These are phyloP conservation scores for Crithidia brevicula DNA, from an alignment of 208 protist genomes.

Conservation along the genomic window DNA sequence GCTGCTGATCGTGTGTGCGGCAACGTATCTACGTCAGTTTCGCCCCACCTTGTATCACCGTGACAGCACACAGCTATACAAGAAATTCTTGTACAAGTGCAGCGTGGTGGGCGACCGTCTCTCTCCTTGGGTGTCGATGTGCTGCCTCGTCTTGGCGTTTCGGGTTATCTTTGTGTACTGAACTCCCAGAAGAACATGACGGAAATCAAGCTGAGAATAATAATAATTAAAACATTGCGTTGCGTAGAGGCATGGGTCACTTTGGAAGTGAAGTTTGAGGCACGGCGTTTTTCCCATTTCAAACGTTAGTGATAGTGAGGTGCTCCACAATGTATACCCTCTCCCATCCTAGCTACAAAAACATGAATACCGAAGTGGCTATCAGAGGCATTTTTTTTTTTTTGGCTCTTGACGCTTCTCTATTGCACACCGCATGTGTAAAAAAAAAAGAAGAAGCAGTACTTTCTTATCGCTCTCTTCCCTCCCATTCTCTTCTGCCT, in stretches of 20 bases:
- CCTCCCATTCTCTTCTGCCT: background rate
- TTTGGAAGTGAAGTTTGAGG: too few species aligned
- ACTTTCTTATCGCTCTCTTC: too few species aligned
- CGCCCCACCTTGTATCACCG: constrained; percentile 87
- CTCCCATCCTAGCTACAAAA: too few species aligned
- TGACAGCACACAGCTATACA: constrained; percentile 82
- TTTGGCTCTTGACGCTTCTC: too few species aligned
- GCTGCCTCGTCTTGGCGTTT: constrained; percentile 80
- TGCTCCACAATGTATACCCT: too few species aligned
- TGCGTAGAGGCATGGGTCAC: too few species aligned
- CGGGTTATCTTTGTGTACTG: constrained; percentile 84
- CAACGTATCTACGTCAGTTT: constrained; percentile 91
- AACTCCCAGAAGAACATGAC: background rate
- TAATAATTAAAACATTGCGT: background rate
- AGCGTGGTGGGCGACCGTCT: constrained; percentile 92
- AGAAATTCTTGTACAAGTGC: constrained; percentile 93
- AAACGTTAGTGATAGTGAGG: too few species aligned
- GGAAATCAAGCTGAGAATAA: background rate
- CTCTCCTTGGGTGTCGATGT: constrained; percentile 77
- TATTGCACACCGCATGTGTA: too few species aligned
- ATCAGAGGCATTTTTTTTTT: too few species aligned
- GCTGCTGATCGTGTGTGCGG: constrained; percentile 87
- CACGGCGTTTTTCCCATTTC: too few species aligned
- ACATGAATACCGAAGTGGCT: too few species aligned
- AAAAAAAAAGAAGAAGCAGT: too few species aligned